Percentiles rank a stretch among this genome's conserved stretches.
phyloP scores from a whole-genome alignment of 495 filamentous ascomycete genomes.

The Neurospora sp. region DNA sequence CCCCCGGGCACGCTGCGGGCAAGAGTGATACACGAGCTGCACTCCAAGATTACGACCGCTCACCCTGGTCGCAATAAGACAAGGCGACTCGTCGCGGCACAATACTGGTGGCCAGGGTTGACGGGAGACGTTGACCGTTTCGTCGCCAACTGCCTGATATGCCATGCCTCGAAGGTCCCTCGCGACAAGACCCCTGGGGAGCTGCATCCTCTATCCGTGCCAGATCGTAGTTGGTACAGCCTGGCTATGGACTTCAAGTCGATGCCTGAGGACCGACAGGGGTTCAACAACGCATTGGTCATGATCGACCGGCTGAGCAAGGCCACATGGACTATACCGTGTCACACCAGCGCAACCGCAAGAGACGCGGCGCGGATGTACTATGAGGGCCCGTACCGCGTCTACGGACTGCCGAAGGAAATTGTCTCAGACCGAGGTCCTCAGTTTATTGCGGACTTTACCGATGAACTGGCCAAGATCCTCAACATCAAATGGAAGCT shows the following conservation, averaged over 20 bases:
- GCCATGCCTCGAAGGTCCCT: background rate
- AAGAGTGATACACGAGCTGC: background rate
- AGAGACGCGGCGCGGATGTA: background rate
- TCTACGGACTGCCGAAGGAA: background rate
- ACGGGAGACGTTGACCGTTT: background rate
- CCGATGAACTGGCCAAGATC: background rate
- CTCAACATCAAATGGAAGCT: background rate
- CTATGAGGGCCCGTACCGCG: background rate
- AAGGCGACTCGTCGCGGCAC: background rate
- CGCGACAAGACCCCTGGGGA: background rate
- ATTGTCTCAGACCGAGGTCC: background rate
- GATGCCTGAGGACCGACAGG: background rate
- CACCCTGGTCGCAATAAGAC: conserved; percentile 1
- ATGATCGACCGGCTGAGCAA: too few relatives aligned
- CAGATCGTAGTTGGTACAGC: too few relatives aligned
- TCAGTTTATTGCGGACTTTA: background rate
- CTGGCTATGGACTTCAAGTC: conserved; percentile 1
- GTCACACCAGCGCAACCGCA: too few relatives aligned
- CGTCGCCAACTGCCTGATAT: background rate
- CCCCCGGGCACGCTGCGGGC: background rate
- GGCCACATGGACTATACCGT: too few relatives aligned
- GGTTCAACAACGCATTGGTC: background rate
- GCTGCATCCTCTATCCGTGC: background rate
- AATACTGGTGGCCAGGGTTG: background rate
- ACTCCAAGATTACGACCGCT: background rate